phyloP scores from a whole-genome alignment of 371 early-diverging fungal genomes.

The Rhizomucor miehei region DNA sequence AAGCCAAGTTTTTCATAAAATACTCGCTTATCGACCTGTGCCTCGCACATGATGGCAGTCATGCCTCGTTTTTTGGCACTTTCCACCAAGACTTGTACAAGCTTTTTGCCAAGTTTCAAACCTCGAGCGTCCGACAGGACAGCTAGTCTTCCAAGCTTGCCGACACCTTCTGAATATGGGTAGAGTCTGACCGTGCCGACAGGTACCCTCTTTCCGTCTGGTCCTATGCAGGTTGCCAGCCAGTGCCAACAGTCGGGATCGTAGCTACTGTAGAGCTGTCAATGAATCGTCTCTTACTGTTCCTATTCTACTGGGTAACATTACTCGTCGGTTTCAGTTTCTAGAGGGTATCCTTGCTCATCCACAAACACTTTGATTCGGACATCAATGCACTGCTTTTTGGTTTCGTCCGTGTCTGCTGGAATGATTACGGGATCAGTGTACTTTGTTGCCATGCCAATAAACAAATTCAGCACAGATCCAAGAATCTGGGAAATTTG shows the following conservation, averaged over 20 bases:
- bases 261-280: slow-evolving; percentile 9
- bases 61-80: slow-evolving; percentile 16
- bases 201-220: slow-evolving; percentile 16
- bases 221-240: slow-evolving; percentile 25
- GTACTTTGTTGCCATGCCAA: background rate
- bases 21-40: slow-evolving; percentile 38
- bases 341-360: slow-evolving; percentile 31
- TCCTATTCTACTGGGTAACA: background rate
- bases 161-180: slow-evolving; percentile 19
- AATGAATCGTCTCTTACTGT: background rate
- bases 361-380: slow-evolving; percentile 32
- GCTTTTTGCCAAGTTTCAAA: slow-evolving; percentile 22
- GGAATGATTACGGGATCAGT: background rate
- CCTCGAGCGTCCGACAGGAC: slow-evolving; percentile 36
- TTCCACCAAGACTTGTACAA: slow-evolving; percentile 25
- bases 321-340: slow-evolving; percentile 36
- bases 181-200: slow-evolving; percentile 35
- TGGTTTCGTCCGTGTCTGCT: slow-evolving; percentile 7
- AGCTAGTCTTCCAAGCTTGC: slow-evolving; percentile 44
- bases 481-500: too few species aligned
- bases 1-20: slow-evolving; percentile 49
- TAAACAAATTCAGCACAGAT: background rate
- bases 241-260: slow-evolving; percentile 29
- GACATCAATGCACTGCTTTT: slow-evolving; percentile 22
- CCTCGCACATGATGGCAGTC: slow-evolving; percentile 26